Conservation (phyloP, 1,284 basidiomycete genomes). For the Vanrija sp. region DNA sequence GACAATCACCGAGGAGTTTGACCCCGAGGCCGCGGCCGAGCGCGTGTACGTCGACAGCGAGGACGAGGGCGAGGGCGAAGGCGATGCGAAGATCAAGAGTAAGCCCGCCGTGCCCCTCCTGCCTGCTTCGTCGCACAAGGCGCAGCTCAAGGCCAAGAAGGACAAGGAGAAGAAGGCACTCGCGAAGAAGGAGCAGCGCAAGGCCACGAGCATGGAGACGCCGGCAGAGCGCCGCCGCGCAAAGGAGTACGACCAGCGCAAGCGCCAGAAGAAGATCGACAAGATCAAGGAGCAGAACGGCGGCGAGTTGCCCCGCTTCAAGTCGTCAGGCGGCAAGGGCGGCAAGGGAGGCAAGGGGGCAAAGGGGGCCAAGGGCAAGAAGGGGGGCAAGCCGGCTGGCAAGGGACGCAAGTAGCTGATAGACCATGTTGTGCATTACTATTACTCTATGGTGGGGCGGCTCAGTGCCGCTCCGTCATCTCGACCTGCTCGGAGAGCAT, state of each 20-base stretch:
- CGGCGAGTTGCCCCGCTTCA: conserved; percentile 1
- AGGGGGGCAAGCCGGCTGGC: conserved; percentile 15
- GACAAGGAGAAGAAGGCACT: conserved; percentile 9
- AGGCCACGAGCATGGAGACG: conserved; percentile 43
- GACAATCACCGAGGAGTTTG: conserved; percentile 49
- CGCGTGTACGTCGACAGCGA: neutral
- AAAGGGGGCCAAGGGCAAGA: conserved; percentile 13
- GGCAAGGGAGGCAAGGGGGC: conserved; percentile 14
- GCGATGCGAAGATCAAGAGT: conserved; percentile 4
- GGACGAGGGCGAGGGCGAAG: conserved; percentile 5
- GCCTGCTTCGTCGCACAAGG: conserved; percentile 38
- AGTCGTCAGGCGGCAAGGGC: conserved; percentile 11
- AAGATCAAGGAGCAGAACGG: conserved; percentile 31
- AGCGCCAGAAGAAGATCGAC: conserved; percentile 41
- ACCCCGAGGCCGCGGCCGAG: conserved; percentile 18
- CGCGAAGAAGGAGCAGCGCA: conserved; percentile 17
- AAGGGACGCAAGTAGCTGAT: neutral
- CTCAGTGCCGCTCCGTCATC: conserved; percentile 25
- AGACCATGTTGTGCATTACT: conserved; percentile 5
- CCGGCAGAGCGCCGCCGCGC: conserved; percentile 36
- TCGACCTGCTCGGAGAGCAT: conserved; percentile 28
- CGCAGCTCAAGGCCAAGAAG: conserved; percentile 28
- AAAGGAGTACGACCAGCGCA: conserved; percentile 39
- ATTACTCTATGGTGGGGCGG: neutral
- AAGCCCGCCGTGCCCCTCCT: conserved; percentile 26